A percentile compares a stretch with the other conserved stretches of the same genome.
Conservation (phyloP, 352 stramenopile species). For the Phytophthora ohioensis region DNA sequence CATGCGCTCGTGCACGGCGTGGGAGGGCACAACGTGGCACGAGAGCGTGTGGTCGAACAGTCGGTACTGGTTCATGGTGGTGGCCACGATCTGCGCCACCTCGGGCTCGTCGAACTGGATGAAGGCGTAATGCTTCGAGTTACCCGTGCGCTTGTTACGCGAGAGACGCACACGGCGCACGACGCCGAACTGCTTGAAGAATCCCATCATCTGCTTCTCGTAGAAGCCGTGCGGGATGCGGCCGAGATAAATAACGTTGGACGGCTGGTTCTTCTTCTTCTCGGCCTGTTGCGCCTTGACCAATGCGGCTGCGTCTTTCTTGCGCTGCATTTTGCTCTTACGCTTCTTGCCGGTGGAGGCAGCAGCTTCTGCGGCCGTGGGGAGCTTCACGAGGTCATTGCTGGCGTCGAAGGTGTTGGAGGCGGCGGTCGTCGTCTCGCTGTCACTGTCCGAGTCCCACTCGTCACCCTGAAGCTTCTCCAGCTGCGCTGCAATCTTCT, state of each 20-base stretch:
- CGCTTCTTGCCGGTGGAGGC: constrained; percentile 38
- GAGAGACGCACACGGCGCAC: constrained; percentile 93
- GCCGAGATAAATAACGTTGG: constrained; percentile 96
- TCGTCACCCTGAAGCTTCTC: constrained; percentile 85
- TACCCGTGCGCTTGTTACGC: constrained; percentile 95
- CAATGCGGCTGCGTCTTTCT: constrained; percentile 35
- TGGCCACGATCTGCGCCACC: constrained; percentile 93
- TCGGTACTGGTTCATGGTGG: constrained; percentile 96
- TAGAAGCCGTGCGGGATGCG: constrained; percentile 97
- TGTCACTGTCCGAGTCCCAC: constrained; percentile 88
- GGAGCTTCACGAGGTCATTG: constrained; percentile 63
- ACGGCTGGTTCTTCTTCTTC: constrained; percentile 54
- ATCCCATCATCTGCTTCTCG: constrained; percentile 95
- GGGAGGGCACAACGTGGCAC: constrained; percentile 90
- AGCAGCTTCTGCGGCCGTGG: constrained; percentile 30
- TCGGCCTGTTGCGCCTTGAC: constrained; percentile 31
- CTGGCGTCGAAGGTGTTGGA: constrained; percentile 54
- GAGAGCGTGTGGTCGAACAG: constrained; percentile 94
- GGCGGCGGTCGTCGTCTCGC: constrained; percentile 45
- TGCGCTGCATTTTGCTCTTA: constrained; percentile 60
- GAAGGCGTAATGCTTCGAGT: constrained; percentile 97
- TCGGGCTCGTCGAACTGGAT: constrained; percentile 95
- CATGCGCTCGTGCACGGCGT: constrained; percentile 91
- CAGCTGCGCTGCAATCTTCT: constrained; percentile 80
- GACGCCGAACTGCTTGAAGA: constrained; percentile 97